Percentiles rank a stretch among this genome's conserved stretches.
These are phyloP conservation scores for Stachybotrys chartarum DNA, from an alignment of 2,329 filamentous ascomycete genomes.

Conservation along the genomic window DNA sequence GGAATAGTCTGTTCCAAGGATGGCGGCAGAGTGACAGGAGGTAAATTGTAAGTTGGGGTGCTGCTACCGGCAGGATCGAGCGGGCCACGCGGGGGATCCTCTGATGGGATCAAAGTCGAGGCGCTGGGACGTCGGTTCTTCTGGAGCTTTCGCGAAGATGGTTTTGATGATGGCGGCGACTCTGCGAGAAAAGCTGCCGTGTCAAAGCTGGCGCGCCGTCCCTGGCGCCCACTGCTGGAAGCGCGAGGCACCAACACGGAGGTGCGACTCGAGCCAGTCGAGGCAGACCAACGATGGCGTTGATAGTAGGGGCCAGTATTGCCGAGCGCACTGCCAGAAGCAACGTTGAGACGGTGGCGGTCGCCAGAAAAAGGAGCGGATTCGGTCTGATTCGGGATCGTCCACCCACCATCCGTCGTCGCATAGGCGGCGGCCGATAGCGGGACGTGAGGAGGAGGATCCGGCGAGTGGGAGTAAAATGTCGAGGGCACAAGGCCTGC, in stretches of 20 bases:
- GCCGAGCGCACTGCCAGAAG: not conserved
- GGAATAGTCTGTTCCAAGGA: not conserved
- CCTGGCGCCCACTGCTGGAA: slow-evolving; percentile 23
- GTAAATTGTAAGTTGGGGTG: not conserved
- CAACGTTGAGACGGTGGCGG: no score
- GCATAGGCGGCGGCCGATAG: not conserved
- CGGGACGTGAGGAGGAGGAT: not conserved
- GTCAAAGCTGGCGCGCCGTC: slow-evolving; percentile 38
- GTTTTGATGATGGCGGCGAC: slow-evolving; percentile 19
- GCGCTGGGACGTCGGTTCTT: slow-evolving; percentile 25
- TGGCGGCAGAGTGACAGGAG: not conserved
- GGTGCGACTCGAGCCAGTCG: slow-evolving; percentile 40
- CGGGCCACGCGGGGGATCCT: not conserved
- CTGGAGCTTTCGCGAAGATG: slow-evolving; percentile 29
- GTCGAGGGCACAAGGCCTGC: not conserved
- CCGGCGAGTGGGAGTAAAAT: not conserved
- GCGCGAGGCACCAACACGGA: slow-evolving; percentile 25
- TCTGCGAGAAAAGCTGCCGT: slow-evolving; percentile 24
- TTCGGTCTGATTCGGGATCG: not conserved
- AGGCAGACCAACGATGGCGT: slow-evolving; percentile 47
- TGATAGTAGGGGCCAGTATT: not conserved
- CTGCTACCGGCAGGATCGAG: not conserved
- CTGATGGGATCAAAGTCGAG: slow-evolving; percentile 8
- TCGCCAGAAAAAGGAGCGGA: not conserved
- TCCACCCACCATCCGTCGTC: not conserved